phyloP scores from a whole-genome alignment of 2,329 filamentous ascomycete genomes.

The Bipolaris cookei region DNA sequence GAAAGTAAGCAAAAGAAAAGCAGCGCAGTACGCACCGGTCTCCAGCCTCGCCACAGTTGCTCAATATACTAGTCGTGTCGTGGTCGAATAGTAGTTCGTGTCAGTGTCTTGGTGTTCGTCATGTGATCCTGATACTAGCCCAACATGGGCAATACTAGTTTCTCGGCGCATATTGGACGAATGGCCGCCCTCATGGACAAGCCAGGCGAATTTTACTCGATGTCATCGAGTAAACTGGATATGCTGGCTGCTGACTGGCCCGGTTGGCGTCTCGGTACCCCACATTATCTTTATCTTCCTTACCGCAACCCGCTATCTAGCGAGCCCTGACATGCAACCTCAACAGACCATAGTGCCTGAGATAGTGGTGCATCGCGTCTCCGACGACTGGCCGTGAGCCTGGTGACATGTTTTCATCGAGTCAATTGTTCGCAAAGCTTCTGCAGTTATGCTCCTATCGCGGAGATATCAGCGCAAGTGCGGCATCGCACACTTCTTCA shows the following conservation, averaged over 20 bases:
- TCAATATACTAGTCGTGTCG: too few species aligned
- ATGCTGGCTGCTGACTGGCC: constrained; percentile 24
- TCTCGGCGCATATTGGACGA: too few species aligned
- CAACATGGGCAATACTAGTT: too few species aligned
- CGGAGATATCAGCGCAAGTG: constrained; percentile 16
- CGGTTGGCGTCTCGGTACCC: constrained; percentile 22
- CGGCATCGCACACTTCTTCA: constrained; percentile 7
- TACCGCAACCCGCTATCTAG: constrained; percentile 19
- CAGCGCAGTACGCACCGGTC: too few species aligned
- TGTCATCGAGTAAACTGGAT: constrained; percentile 36
- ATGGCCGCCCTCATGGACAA: constrained; percentile 22
- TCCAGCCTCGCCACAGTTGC: too few species aligned
- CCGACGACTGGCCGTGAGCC: constrained; percentile 6
- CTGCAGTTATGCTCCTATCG: constrained; percentile 19
- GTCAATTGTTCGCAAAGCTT: constrained; percentile 26
- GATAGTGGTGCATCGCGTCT: constrained; percentile 32
- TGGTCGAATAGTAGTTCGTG: too few species aligned
- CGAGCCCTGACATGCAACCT: constrained; percentile 15
- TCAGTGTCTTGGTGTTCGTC: too few species aligned
- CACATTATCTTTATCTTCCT: constrained; percentile 36
- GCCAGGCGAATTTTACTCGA: constrained; percentile 33
- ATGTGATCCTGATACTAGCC: too few species aligned
- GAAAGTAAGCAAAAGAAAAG: too few species aligned
- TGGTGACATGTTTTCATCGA: constrained; percentile 42
- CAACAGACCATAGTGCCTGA: constrained; percentile 16